Conservation (phyloP, 306 rosid genomes). For the Medicago lupulina region DNA sequence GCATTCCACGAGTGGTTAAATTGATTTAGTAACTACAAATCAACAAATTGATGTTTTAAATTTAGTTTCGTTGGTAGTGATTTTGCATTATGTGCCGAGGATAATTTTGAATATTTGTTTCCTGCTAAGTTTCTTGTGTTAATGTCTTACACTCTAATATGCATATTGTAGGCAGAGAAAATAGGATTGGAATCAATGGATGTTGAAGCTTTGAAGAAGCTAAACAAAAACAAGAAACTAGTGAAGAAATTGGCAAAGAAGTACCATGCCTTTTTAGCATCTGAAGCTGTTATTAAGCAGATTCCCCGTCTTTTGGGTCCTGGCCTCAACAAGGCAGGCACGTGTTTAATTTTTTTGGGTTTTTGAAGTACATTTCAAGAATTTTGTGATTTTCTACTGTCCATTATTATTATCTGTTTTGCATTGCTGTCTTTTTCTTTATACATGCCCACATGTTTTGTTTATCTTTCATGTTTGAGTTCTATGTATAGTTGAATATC, state of each 20-base stretch:
- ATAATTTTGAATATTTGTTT: neutral
- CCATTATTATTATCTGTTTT: too few relatives aligned
- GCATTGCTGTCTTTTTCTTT: too few relatives aligned
- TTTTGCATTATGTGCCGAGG: neutral
- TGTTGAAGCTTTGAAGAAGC: slow-evolving; percentile 82
- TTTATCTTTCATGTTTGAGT: neutral
- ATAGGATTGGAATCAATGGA: slow-evolving; percentile 82
- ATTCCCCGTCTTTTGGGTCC: slow-evolving; percentile 92
- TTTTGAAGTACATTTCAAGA: too few relatives aligned
- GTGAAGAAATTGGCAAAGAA: slow-evolving; percentile 87
- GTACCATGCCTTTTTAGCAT: slow-evolving; percentile 85
- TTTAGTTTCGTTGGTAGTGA: neutral
- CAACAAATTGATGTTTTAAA: too few relatives aligned
- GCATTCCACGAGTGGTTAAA: neutral
- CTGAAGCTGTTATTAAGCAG: slow-evolving; percentile 89
- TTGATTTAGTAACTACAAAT: too few relatives aligned
- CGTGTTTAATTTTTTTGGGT: slow-evolving; percentile 28
- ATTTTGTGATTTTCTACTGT: too few relatives aligned
- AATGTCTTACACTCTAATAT: neutral
- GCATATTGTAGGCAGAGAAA: slow-evolving; percentile 75
- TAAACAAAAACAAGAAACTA: slow-evolving; percentile 78
- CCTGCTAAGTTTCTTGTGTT: neutral
- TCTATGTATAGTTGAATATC: too few relatives aligned
- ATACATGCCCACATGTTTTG: too few relatives aligned
- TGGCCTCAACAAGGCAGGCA: slow-evolving; percentile 95